Conservation (phyloP, 257 asterid species). For the Scutellaria galericulata region DNA sequence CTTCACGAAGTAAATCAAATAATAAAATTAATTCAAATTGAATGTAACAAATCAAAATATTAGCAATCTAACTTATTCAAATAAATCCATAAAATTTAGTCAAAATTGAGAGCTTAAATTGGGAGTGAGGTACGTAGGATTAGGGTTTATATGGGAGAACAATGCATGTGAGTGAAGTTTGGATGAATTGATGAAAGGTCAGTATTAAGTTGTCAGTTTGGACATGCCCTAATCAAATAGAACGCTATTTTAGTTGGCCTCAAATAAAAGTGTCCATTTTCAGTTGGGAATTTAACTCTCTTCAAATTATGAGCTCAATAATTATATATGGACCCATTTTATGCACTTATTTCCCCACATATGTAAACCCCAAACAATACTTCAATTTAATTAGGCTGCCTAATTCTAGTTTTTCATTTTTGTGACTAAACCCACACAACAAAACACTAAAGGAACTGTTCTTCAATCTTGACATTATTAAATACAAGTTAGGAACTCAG, state of each 20-base stretch:
- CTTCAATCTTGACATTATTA: not conserved
- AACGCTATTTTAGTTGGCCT: conserved; percentile 20
- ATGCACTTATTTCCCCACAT: not conserved
- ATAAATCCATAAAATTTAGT: too few species aligned
- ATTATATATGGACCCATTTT: not conserved
- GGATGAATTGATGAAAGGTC: conserved; percentile 47
- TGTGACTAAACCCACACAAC: not conserved
- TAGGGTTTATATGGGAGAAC: conserved; percentile 46
- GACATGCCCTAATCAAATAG: conserved; percentile 19
- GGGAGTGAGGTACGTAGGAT: not conserved
- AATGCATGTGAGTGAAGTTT: conserved; percentile 55
- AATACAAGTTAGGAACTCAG: not conserved
- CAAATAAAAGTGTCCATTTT: conserved; percentile 22
- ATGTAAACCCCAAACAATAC: not conserved
- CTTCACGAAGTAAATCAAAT: too few species aligned
- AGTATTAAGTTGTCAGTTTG: conserved; percentile 39
- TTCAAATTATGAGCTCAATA: not conserved
- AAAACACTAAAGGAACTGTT: not conserved
- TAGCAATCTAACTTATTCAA: too few species aligned
- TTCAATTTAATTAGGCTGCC: conserved; percentile 17
- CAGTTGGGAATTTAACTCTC: conserved; percentile 21
- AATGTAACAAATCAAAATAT: too few species aligned
- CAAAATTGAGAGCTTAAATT: too few species aligned
- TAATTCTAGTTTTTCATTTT: not conserved
- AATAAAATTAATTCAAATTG: too few species aligned